Evolutionary conservation across 163 green algal species (phyloP).

Genomic region (Scenedesmus sp.): DNA sequence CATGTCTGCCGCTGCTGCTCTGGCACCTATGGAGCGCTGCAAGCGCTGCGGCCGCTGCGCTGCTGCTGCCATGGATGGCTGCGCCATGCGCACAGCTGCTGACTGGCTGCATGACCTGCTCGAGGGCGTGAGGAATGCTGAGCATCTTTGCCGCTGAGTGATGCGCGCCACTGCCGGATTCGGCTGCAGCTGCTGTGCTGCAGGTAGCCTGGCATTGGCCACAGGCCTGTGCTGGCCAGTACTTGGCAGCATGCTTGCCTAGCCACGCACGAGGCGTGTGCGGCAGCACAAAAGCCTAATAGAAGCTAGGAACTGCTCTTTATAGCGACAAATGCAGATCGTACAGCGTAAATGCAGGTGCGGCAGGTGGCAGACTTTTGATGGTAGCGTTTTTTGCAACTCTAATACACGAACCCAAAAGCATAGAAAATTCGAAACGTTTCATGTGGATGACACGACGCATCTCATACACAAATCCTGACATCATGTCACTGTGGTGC

Average conservation of each 20-base stretch:
- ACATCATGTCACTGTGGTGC: constrained; percentile 2
- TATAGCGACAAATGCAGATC: neutral
- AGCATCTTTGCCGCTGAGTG: neutral
- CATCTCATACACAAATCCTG: neutral
- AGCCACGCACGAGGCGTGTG: neutral
- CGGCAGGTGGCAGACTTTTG: neutral
- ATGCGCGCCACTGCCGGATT: neutral
- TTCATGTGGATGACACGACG: neutral
- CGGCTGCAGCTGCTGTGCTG: neutral
- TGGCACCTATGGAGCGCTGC: neutral
- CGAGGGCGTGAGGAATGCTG: neutral
- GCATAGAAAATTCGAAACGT: neutral
- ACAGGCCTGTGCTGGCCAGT: constrained; percentile 13
- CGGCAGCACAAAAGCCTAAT: neutral
- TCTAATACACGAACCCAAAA: neutral
- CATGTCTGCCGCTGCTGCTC: constrained; percentile 6
- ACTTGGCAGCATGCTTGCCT: neutral
- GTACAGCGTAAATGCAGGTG: neutral
- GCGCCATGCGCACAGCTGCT: neutral
- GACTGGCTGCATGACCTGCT: neutral
- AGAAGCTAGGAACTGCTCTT: neutral
- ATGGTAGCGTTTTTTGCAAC: neutral
- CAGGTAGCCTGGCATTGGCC: neutral
- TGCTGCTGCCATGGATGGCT: neutral
- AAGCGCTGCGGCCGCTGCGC: neutral